These are phyloP conservation scores for Oryza punctata DNA, from an alignment of 176 grass and related monocot genomes.

Conservation along the genomic window DNA sequence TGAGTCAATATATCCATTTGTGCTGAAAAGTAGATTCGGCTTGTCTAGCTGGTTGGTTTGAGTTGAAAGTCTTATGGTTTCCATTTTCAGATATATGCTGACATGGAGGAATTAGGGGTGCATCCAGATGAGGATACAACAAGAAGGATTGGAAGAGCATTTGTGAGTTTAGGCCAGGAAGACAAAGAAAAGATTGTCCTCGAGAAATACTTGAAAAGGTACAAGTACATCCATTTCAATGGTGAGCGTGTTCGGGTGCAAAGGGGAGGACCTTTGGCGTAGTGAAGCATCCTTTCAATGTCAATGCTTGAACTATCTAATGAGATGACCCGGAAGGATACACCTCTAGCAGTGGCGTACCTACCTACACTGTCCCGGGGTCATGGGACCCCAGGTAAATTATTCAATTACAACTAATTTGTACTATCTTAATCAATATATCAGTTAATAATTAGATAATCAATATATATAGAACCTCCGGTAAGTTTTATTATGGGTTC, in stretches of 20 bases:
- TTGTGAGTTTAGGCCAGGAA: constrained; percentile 48
- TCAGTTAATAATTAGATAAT: too few species aligned
- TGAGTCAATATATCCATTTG: neutral
- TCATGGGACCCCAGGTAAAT: too few species aligned
- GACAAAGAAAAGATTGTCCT: constrained; percentile 65
- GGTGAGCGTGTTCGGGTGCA: constrained; percentile 61
- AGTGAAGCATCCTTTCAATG: neutral
- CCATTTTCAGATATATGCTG: constrained; percentile 62
- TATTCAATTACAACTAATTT: too few species aligned
- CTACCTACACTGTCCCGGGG: too few species aligned
- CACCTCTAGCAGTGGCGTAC: too few species aligned
- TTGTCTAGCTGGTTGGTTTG: neutral
- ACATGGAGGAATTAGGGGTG: constrained; percentile 83
- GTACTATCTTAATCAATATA: too few species aligned
- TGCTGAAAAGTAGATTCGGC: neutral
- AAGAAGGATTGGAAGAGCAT: constrained; percentile 77
- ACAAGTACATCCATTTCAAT: constrained; percentile 83
- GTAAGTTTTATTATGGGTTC: too few species aligned
- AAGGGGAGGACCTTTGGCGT: constrained; percentile 47
- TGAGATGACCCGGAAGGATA: neutral
- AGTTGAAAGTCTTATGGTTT: neutral
- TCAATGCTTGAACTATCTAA: neutral
- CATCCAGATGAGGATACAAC: constrained; percentile 84
- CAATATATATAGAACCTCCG: too few species aligned
- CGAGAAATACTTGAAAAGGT: constrained; percentile 75